phyloP scores from a whole-genome alignment of 805 yeast species.

The Kazachstania psychrophila region DNA sequence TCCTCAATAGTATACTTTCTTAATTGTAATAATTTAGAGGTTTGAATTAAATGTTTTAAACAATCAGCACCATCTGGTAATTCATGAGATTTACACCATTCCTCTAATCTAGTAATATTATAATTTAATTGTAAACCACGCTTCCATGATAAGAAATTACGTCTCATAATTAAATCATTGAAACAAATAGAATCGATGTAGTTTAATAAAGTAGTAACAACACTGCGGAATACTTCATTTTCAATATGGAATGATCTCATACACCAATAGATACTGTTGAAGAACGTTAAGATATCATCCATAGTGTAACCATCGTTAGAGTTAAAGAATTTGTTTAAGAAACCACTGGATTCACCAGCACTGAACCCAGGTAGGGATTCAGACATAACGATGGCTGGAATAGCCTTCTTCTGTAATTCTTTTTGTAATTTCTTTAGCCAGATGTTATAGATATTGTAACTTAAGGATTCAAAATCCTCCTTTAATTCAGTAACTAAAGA shows the following conservation, averaged over 20 bases:
- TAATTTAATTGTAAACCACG: constrained; percentile 94
- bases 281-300: constrained; percentile 87
- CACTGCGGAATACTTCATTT: constrained; percentile 72
- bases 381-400: constrained; percentile 89
- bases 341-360: constrained; percentile 72
- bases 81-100: constrained; percentile 95
- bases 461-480: constrained; percentile 87
- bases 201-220: constrained; percentile 70
- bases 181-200: constrained; percentile 89
- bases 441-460: constrained; percentile 88
- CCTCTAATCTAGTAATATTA: constrained; percentile 92
- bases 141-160: constrained; percentile 93
- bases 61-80: constrained; percentile 79
- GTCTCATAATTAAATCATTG: constrained; percentile 90
- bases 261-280: constrained; percentile 86
- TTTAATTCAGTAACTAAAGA: constrained; percentile 82
- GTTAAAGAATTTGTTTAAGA: constrained; percentile 73
- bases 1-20: constrained; percentile 84
- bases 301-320: constrained; percentile 68
- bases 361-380: constrained; percentile 95
- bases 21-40: constrained; percentile 85
- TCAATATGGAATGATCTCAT: constrained; percentile 88
- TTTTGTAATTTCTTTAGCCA: constrained; percentile 96
- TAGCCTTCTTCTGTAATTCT: constrained; percentile 79
- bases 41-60: constrained; percentile 80